These are phyloP conservation scores for Chaetomium sp. DNA, from an alignment of 2,329 filamentous ascomycete species.

Conservation along the genomic window DNA sequence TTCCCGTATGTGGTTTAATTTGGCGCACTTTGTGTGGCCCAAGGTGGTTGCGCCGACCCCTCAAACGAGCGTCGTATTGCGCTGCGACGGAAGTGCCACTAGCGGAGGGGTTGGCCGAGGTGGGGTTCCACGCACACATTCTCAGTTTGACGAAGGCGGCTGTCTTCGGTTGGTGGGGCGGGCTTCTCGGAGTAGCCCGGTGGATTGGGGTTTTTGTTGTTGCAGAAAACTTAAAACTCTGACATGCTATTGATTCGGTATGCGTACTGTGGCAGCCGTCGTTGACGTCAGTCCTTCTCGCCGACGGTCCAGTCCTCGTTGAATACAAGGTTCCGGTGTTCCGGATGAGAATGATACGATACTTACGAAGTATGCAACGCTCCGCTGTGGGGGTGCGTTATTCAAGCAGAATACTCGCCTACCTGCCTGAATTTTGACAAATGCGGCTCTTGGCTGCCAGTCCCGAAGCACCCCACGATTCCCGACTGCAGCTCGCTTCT, in stretches of 20 bases:
- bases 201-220: background rate
- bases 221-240: background rate
- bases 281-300: background rate
- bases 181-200: background rate
- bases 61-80: background rate
- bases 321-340: background rate
- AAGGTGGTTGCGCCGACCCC: conserved; percentile 1
- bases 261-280: background rate
- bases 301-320: background rate
- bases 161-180: background rate
- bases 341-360: background rate
- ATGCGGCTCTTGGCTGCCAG: conserved; percentile 14
- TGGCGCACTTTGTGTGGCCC: conserved; percentile 5
- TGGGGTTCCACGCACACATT: conserved; percentile 12
- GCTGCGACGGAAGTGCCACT: conserved; percentile 8
- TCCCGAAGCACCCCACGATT: background rate
- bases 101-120: conserved; percentile 20
- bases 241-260: background rate
- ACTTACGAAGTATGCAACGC: background rate
- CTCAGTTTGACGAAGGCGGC: background rate
- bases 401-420: background rate
- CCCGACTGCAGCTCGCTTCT: background rate
- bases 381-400: background rate
- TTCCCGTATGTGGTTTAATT: conserved; percentile 3
- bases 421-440: background rate